Evolutionary conservation across 2,329 filamentous ascomycete genomes (phyloP).

Genomic region (Aurifilum marmelostoma): DNA sequence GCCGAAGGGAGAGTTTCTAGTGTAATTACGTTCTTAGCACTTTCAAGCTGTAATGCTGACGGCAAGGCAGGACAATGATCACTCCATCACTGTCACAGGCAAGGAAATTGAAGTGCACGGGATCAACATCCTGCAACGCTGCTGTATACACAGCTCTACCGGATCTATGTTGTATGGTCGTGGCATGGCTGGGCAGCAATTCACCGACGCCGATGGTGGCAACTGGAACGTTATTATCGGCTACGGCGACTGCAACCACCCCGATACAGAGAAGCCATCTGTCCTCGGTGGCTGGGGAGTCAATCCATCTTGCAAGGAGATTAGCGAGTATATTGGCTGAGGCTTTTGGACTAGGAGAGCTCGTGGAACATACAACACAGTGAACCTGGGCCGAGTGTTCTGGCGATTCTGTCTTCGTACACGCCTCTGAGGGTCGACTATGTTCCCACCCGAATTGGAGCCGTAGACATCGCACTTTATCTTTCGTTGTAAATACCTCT

Average conservation of each 20-base stretch:
- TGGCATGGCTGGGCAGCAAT: conserved; percentile 6
- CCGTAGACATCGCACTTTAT: background rate
- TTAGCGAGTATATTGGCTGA: conserved; percentile 1
- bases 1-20: background rate
- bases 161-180: background rate
- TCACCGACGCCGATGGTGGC: conserved; percentile 10
- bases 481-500: background rate
- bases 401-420: background rate
- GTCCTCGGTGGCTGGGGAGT: conserved; percentile 6
- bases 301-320: conserved; percentile 1
- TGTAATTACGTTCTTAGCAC: too few relatives aligned
- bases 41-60: background rate
- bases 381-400: background rate
- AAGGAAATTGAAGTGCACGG: conserved; percentile 3
- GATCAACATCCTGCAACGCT: conserved; percentile 1
- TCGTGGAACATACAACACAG: background rate
- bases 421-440: background rate
- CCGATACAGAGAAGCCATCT: conserved; percentile 1
- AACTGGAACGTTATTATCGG: conserved; percentile 12
- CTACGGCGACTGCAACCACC: conserved; percentile 1
- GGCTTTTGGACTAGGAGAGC: background rate
- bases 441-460: background rate
- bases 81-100: conserved; percentile 4
- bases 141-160: background rate
- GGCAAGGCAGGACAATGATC: background rate